A percentile compares a stretch with the other conserved stretches of the same genome.
Evolutionary conservation across 208 protist genomes (phyloP).

Genomic region (Kentomonas sorsogonicus): DNA sequence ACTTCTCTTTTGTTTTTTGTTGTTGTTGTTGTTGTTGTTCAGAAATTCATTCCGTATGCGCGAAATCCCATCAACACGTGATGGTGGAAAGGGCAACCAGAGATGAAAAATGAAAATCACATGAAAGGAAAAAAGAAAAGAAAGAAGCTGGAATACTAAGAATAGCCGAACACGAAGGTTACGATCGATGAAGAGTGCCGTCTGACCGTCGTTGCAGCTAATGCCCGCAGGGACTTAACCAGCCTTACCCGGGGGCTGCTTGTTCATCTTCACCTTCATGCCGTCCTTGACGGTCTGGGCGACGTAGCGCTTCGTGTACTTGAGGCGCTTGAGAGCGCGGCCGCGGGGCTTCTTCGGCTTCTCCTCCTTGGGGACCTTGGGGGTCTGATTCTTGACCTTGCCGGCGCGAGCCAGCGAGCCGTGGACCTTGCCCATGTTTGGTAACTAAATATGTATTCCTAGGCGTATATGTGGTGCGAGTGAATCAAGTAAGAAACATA

Average conservation of each 20-base stretch:
- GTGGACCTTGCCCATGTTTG: slow-evolving; percentile 96
- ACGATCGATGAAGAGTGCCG: background rate
- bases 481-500: background rate
- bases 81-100: background rate
- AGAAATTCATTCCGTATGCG: background rate
- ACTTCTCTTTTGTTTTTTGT: background rate
- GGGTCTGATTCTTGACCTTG: slow-evolving; percentile 98
- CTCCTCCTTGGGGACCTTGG: slow-evolving; percentile 94
- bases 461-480: background rate
- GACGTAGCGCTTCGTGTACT: slow-evolving; percentile 97
- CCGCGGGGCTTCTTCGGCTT: slow-evolving; percentile 93
- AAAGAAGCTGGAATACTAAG: background rate
- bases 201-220: background rate
- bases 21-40: slow-evolving; percentile 8
- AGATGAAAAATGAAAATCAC: slow-evolving; percentile 10
- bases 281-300: slow-evolving; percentile 89
- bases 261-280: slow-evolving; percentile 93
- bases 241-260: slow-evolving; percentile 87
- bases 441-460: slow-evolving; percentile 18
- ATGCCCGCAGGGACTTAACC: slow-evolving; percentile 35
- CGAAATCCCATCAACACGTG: background rate
- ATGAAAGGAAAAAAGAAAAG: slow-evolving; percentile 11
- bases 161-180: background rate
- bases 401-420: slow-evolving; percentile 97
- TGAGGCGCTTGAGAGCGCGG: slow-evolving; percentile 95